A percentile compares a stretch with the other conserved stretches of the same genome.
phyloP scores from a whole-genome alignment of 441 rosid genomes.

The Mallotus repandus region DNA sequence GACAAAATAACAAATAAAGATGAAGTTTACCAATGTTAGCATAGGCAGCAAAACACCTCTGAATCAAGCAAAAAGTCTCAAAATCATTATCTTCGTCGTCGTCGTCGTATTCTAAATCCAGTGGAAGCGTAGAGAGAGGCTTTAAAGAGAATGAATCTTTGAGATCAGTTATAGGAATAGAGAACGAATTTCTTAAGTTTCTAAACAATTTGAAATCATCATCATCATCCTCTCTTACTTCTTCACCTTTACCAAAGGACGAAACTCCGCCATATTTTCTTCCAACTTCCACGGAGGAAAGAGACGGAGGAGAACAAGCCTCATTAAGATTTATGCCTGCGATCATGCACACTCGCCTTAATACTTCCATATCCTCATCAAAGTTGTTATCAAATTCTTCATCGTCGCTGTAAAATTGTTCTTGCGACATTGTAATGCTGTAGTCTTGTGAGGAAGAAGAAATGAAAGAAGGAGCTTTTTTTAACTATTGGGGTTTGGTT shows the following conservation, averaged over 20 bases:
- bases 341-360: constrained; percentile 59
- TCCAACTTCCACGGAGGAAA: constrained; percentile 13
- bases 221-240: constrained; percentile 3
- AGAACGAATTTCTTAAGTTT: constrained; percentile 45
- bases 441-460: too few species aligned
- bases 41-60: constrained; percentile 60
- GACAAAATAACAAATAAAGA: too few species aligned
- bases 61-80: constrained; percentile 68
- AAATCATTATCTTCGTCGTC: constrained; percentile 54
- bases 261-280: neutral
- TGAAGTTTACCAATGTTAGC: too few species aligned
- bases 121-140: constrained; percentile 33
- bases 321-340: constrained; percentile 42
- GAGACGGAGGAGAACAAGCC: neutral
- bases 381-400: constrained; percentile 46
- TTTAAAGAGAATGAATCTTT: constrained; percentile 32
- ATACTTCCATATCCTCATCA: constrained; percentile 67
- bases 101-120: constrained; percentile 39
- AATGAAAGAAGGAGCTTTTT: too few species aligned
- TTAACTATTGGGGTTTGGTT: too few species aligned
- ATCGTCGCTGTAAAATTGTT: constrained; percentile 29
- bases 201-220: constrained; percentile 56
- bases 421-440: too few species aligned
- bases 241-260: neutral
- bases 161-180: constrained; percentile 21